A percentile compares a stretch with the other conserved stretches of the same genome.
phyloP scores from a whole-genome alignment of 2,329 filamentous ascomycete species.

The Aspergillus alliaceus region DNA sequence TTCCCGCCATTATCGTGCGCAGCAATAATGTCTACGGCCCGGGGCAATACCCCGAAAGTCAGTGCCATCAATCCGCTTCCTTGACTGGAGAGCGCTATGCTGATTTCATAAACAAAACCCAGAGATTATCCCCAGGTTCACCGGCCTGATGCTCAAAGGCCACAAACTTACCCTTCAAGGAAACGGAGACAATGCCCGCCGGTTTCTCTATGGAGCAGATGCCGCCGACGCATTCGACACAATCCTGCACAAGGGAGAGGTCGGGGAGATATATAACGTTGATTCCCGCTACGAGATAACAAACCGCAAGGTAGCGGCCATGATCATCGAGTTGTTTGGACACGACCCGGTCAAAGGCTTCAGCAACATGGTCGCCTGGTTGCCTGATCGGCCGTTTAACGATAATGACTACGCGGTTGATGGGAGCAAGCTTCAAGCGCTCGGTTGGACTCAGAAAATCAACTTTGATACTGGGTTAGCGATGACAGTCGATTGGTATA shows the following conservation, averaged over 20 bases:
- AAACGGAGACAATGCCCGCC: slow-evolving; percentile 70
- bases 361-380: slow-evolving; percentile 69
- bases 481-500: slow-evolving; percentile 71
- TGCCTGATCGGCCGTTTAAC: slow-evolving; percentile 76
- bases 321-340: slow-evolving; percentile 62
- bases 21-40: slow-evolving; percentile 86
- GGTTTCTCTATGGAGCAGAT: slow-evolving; percentile 77
- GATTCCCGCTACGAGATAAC: slow-evolving; percentile 76
- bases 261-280: slow-evolving; percentile 80
- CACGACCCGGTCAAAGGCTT: slow-evolving; percentile 53
- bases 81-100: too few species aligned
- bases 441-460: slow-evolving; percentile 71
- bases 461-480: slow-evolving; percentile 63
- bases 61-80: too few species aligned
- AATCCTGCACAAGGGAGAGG: slow-evolving; percentile 72
- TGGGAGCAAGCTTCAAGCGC: slow-evolving; percentile 63
- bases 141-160: slow-evolving; percentile 66
- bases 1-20: slow-evolving; percentile 76
- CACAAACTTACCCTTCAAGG: slow-evolving; percentile 73
- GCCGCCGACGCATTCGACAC: slow-evolving; percentile 81
- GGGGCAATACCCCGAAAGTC: slow-evolving; percentile 84
- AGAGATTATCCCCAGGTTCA: slow-evolving; percentile 83
- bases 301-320: slow-evolving; percentile 68
- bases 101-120: too few species aligned
- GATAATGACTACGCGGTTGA: slow-evolving; percentile 73